Base-by-base conservation (phyloP, 2,329 filamentous ascomycete species). In the Coniosporium tulheliwenetii region DNA sequence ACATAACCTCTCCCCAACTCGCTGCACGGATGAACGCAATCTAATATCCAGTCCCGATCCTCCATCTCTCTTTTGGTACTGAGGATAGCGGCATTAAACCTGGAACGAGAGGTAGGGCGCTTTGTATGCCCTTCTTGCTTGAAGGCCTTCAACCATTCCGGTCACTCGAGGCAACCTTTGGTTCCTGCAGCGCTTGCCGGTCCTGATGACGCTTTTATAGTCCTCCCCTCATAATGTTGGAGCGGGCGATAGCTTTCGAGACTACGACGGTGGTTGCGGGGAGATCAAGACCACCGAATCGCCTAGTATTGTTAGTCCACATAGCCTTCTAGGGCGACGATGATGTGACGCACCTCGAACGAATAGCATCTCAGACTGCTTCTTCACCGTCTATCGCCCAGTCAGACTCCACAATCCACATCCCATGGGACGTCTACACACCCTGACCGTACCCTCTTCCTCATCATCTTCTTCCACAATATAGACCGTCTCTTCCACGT, bases 401-500 rank as follows among this genome's bases (percentile, higher is more conserved):
- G 7, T 26, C 19, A 26, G 39, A 36, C 30, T 35, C 33, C 26
- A 5, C 41, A 16, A 15, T 40, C 16, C 19, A 15, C 40, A 33
- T 33, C 32, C 32, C 3, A 33, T 33, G 32, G 5, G 32, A 33
- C 8, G 8, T 13, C 13, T 8, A 33, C 10, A 4, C 14, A 43
- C 30, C 49, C 69, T 50, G 52, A 85, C 69, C 26, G 89, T 71
- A 46, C 73, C 80, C 43, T 82, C 79, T 15, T 85, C 81, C 12
- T 81, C 76, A 34, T 93, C 85, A 10, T 86, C 82, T 44, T 94
- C 87, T 44, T 94, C 87, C 4, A 93, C 79, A 30, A 89, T 71
- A 58, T 94, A 98, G 50, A 98, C 86, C 5, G 89, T 96, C 69
- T 98, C 91, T 57, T 95, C 86, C 4, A 96, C 91, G 49, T 98